Percentiles rank a stretch among this genome's conserved stretches.
phyloP scores from a whole-genome alignment of 2,329 filamentous ascomycete species.

The Venturia aucupariae region DNA sequence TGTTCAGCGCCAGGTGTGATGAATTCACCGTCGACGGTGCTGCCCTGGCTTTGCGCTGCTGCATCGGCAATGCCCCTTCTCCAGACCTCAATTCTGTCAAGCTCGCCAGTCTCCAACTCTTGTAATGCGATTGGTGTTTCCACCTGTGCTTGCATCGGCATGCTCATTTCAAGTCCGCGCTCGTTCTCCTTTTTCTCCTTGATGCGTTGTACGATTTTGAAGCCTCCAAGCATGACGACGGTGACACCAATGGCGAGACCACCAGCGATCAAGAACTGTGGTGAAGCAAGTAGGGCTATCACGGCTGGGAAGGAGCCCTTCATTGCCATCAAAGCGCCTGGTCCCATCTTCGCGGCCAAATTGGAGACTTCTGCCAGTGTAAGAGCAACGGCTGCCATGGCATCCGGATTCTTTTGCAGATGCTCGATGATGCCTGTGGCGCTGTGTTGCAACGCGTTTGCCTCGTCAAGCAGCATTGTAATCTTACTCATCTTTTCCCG shows the following conservation, averaged over 20 bases:
- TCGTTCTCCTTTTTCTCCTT: slow-evolving; percentile 32
- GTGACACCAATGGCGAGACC: slow-evolving; percentile 88
- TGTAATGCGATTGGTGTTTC: slow-evolving; percentile 36
- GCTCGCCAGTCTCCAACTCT: slow-evolving; percentile 47
- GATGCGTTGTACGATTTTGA: slow-evolving; percentile 93
- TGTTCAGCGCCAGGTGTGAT: slow-evolving; percentile 49
- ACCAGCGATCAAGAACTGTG: slow-evolving; percentile 89
- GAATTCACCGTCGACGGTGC: slow-evolving; percentile 57
- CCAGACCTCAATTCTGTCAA: slow-evolving; percentile 54
- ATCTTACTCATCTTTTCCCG: slow-evolving; percentile 63
- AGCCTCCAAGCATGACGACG: slow-evolving; percentile 88
- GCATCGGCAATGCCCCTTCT: slow-evolving; percentile 53
- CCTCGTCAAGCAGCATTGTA: slow-evolving; percentile 72
- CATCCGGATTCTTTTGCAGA: slow-evolving; percentile 74
- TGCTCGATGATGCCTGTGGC: slow-evolving; percentile 75
- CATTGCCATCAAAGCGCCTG: slow-evolving; percentile 63
- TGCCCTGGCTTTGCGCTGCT: slow-evolving; percentile 44
- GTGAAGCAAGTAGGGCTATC: slow-evolving; percentile 76
- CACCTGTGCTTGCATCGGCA: slow-evolving; percentile 1
- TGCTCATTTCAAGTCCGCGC: background rate
- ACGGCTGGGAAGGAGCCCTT: slow-evolving; percentile 78
- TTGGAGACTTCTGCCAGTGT: slow-evolving; percentile 86
- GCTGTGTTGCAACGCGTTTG: slow-evolving; percentile 78
- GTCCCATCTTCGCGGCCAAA: slow-evolving; percentile 73
- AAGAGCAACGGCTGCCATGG: slow-evolving; percentile 85